Base-by-base conservation (phyloP, 1,139 yeast species). In the Yamadazyma jaroonii region DNA sequence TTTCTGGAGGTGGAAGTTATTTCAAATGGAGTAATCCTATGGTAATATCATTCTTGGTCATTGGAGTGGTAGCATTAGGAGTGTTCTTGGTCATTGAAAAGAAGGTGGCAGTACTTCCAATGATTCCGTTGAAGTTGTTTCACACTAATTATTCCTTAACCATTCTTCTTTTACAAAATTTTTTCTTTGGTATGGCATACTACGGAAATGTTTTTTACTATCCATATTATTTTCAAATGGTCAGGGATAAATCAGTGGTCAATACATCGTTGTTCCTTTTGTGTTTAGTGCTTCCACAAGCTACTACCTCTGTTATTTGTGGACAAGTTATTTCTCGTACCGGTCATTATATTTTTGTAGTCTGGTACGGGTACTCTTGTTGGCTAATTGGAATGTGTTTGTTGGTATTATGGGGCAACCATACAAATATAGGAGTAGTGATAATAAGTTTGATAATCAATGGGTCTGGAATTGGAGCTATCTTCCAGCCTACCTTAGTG, bases 1-100 rank as follows among this genome's bases (percentile, higher is more conserved):
- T 76, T 21, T 69, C 72, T 49, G 79, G 80, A n/a, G 83, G 83
- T 37, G 83, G 84, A 1, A 61, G 74, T 2, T 63, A 73, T 2
- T 77, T 64, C 48, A 53, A 61, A 0, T 78, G 83, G 83, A 52
- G 69, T 45, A 69, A 79, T 29, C 46, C 77, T 0, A 40, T 65
- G 23, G 72, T 73, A 3, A 76, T 78, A 10, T 45, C 59, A 5
- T 57, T 78, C 61, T 67, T 75, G 39, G 46, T 58, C 2, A 52
- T 76, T 21, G 81, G 82, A 6, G 75, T 73, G 2, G 40, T 60
- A 0, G 60, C 65, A 15, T 55, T 76, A 23, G 33, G 62, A 1
- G 51, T 48, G 0, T 79, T 79, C 41, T 33, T 77, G 1, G 29
- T 71, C 6, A 58, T 71, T 10, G 82, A 79, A 48, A 61, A 70